Evolutionary conservation across 495 filamentous ascomycete species (phyloP), one percentile per base, ranked within the genome.

Genomic region (Podospora pseudocomata): DNA sequence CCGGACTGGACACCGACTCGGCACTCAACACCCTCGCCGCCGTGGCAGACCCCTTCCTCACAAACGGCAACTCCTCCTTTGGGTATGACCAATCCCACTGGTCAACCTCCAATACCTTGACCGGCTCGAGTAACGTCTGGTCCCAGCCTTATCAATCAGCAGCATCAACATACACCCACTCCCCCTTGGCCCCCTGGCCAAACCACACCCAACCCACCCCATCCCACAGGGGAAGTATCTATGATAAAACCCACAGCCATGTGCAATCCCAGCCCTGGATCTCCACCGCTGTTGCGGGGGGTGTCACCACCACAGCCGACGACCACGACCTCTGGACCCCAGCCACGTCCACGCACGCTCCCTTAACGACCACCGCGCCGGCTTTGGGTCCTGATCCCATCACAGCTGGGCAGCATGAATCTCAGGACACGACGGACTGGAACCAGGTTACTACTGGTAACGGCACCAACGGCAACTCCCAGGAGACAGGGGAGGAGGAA

Each of bases 21-120:
- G 30, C 65, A 1, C 58, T 68, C 18, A 56, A 27, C 26, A n/a
- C 49, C 13, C 64, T 74, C 2, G 58, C 72, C 0, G 68, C 68
- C 56, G 70, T 71, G 3, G 71, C 70, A 0, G 72, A 76, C 64
- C 74, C 72, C 3, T 74, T 76, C 34, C 64, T 76, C 23, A 53
- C 70, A 6, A 67, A 68, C n/a, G 56, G 63, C 7, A 61, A 68
- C 2, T 44, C 53, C 6, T 15, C 60, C 2, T 71, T 68, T 26
- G 64, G 39, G 2, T 49, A 49, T 11, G 39, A 49, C 39, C 39
- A 49, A 49, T 49, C 39, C 39, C 39, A 49, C 39, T 49, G 39
- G 39, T 13, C 39, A 49, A 13, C 39, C 39, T 49, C 39, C 9
- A 49, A 16, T 11, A 16, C 9, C 6, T 11, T 49, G 39, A 3